Evolutionary conservation across 768 basidiomycete genomes (phyloP).

Genomic region (Boletus patriciae): DNA sequence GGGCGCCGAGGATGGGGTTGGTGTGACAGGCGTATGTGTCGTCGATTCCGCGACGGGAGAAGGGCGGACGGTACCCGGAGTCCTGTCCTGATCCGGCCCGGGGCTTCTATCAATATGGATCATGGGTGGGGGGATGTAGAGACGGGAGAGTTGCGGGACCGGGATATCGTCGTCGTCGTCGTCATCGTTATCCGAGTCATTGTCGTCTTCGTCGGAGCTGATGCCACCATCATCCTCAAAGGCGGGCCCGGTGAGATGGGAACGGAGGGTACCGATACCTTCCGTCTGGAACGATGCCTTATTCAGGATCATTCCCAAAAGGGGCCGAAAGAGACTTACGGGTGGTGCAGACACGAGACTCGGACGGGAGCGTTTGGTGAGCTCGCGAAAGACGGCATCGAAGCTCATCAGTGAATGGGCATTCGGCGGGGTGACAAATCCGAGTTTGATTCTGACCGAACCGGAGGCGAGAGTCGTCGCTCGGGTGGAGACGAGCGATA

Average conservation of each 20-base stretch:
- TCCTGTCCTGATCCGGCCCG: conserved; percentile 5
- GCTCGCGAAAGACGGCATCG: conserved; percentile 60
- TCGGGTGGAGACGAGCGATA: conserved; percentile 49
- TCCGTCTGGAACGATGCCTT: conserved; percentile 55
- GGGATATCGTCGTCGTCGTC: conserved; percentile 36
- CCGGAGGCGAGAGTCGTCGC: conserved; percentile 50
- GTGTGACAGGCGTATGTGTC: conserved; percentile 27
- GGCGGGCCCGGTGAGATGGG: conserved; percentile 51
- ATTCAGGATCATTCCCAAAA: neutral
- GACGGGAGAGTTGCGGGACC: conserved; percentile 21
- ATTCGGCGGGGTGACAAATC: conserved; percentile 51
- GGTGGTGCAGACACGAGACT: conserved; percentile 77
- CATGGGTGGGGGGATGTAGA: conserved; percentile 22
- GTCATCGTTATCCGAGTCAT: conserved; percentile 25
- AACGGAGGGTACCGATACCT: conserved; percentile 81
- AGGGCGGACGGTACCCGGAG: conserved; percentile 27
- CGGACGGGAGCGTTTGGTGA: conserved; percentile 62
- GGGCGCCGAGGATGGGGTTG: conserved; percentile 24
- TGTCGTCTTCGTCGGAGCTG: conserved; percentile 52
- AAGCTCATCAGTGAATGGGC: conserved; percentile 47
- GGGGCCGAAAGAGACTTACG: conserved; percentile 42
- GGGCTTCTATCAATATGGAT: conserved; percentile 23
- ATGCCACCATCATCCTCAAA: conserved; percentile 80
- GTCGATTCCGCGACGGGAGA: conserved; percentile 22
- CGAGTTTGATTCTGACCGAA: conserved; percentile 58